Base-by-base conservation (phyloP, 352 stramenopile genomes). In the Pythium dissotocum region DNA sequence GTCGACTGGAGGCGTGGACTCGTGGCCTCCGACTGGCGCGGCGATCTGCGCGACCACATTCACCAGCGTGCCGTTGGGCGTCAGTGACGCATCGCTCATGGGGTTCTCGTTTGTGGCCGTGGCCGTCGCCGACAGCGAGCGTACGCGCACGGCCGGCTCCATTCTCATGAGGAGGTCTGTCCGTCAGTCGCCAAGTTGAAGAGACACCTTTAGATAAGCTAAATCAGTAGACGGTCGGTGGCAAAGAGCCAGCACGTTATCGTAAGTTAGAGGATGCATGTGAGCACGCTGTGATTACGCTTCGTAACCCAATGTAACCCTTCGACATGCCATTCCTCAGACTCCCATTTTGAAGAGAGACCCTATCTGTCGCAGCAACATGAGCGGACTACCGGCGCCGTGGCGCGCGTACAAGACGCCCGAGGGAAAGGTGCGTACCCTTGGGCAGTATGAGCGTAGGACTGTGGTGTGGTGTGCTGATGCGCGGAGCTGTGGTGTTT, bases 381-480 rank as follows among this genome's bases (percentile, higher is more conserved):
- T 61, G 46, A 63, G 59, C 16, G 49, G 49, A 56, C 74, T 96
- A 44, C 85, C 87, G 51, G 38, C 82, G 62, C 85, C 85, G 40
- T 96, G 89, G 89, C 78, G 79, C 46, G 82, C 86, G 66, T 96
- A 95, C 87, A 94, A 94, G 85, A 93, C 89, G 21, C 71, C 80
- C 32, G 87, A 95, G 61, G 89, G 89, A 52, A 93, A 95, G 77
- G 88, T 96, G 61, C 26, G 65, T 55, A 16, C 46, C n/a, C 46
- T n/a, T 44, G 16, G 6, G 6, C 33, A 7, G 2, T 21, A 38
- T 6, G 18, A 48, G 14, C 13, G 14, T 36, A 56, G 38, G 21
- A 24, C 21, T 24, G 21, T 24, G 24, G 12, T 16, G 38, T 36
- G 26, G 55, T 36, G 18, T 12, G 35, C 38, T 51, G 24, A 36